A percentile compares a stretch with the other conserved stretches of the same genome.
Evolutionary conservation across 2,329 filamentous ascomycete genomes (phyloP).

Genomic region (Penicillium aurantiogriseum): DNA sequence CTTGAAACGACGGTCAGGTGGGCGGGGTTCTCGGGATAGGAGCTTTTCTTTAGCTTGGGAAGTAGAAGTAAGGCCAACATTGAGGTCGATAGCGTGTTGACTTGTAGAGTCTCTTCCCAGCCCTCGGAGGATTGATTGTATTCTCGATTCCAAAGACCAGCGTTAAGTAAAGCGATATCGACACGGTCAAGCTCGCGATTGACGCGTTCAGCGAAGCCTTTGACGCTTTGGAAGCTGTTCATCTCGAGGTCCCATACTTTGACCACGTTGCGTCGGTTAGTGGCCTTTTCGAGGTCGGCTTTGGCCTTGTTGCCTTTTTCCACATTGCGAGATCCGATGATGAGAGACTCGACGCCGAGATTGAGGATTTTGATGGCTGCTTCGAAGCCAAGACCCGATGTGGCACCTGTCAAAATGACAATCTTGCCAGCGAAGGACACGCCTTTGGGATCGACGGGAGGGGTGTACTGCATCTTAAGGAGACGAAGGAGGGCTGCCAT

Average conservation of each 20-base stretch:
- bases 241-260: slow-evolving; percentile 50
- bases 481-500: slow-evolving; percentile 34
- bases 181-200: slow-evolving; percentile 39
- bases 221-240: slow-evolving; percentile 46
- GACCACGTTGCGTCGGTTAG: slow-evolving; percentile 35
- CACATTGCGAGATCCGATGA: slow-evolving; percentile 48
- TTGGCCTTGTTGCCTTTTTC: slow-evolving; percentile 46
- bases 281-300: slow-evolving; percentile 36
- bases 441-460: slow-evolving; percentile 37
- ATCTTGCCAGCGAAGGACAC: slow-evolving; percentile 47
- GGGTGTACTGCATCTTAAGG: slow-evolving; percentile 33
- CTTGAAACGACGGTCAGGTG: slow-evolving; percentile 50
- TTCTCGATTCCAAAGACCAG: slow-evolving; percentile 43
- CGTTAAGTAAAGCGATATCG: slow-evolving; percentile 49
- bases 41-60: slow-evolving; percentile 44
- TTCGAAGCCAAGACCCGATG: slow-evolving; percentile 52
- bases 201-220: slow-evolving; percentile 42
- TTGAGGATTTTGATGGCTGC: slow-evolving; percentile 50
- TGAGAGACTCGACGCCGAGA: slow-evolving; percentile 44
- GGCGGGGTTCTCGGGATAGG: slow-evolving; percentile 30
- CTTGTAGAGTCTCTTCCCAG: slow-evolving; percentile 56
- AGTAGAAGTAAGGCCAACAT: slow-evolving; percentile 55
- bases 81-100: slow-evolving; percentile 58
- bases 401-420: slow-evolving; percentile 52
- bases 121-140: slow-evolving; percentile 43